These are phyloP conservation scores for Penicillium sp. DNA, from an alignment of 2,329 filamentous ascomycete species.

Conservation along the genomic window DNA sequence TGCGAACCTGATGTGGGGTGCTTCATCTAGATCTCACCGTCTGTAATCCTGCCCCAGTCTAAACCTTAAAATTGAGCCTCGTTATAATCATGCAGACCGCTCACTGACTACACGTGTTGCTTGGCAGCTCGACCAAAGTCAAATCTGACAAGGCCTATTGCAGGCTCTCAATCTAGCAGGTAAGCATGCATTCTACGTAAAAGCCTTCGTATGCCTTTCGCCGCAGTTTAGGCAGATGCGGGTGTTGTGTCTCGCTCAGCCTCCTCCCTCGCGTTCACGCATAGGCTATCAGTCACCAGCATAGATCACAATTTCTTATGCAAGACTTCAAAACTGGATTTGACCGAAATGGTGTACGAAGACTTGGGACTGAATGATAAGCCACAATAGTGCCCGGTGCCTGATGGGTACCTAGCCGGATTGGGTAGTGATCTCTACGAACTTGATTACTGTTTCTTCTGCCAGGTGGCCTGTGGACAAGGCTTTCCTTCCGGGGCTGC, in stretches of 20 bases:
- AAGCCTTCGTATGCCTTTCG: background rate
- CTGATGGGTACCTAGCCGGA: too few species aligned
- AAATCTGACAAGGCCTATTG: background rate
- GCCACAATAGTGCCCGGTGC: too few species aligned
- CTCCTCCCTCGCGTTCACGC: background rate
- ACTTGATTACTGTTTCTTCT: too few species aligned
- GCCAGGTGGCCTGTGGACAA: too few species aligned
- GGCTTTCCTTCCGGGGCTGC: too few species aligned
- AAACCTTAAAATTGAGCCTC: background rate
- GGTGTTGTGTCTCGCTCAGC: background rate
- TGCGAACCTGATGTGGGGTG: background rate
- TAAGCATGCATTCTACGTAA: background rate
- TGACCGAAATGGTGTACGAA: too few species aligned
- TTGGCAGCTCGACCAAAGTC: background rate
- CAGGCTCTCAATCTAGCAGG: background rate
- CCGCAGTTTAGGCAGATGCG: constrained; percentile 8
- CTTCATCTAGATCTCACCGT: too few species aligned
- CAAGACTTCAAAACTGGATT: background rate
- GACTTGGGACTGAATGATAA: background rate
- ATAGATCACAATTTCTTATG: background rate
- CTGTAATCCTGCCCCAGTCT: background rate
- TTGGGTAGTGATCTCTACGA: too few species aligned
- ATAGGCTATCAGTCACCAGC: background rate
- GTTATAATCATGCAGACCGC: background rate
- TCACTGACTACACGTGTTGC: background rate